Evolutionary conservation across 176 grass and related monocot genomes (phyloP).

Genomic region (Carex myosuroides): DNA sequence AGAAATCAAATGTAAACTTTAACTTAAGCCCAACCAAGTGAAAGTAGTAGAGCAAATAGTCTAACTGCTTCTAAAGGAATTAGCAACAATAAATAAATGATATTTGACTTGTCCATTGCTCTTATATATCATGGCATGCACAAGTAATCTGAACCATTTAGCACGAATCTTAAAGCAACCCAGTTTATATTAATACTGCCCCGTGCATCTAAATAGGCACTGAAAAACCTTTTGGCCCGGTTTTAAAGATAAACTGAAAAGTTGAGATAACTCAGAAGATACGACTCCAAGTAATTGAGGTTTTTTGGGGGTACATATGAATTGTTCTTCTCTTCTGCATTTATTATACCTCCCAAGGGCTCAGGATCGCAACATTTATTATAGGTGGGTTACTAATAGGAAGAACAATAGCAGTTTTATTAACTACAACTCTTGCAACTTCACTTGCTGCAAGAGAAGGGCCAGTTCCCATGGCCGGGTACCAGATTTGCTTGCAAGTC

Average conservation of each 20-base stretch:
- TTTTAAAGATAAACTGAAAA: too few species aligned
- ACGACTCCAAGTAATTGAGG: background rate
- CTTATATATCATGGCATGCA: background rate
- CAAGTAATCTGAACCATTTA: background rate
- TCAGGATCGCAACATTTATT: slow-evolving; percentile 7
- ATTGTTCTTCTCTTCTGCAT: background rate
- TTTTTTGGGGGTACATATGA: background rate
- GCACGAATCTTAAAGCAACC: too few species aligned
- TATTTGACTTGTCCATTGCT: background rate
- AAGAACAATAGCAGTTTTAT: slow-evolving; percentile 66
- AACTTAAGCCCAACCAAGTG: background rate
- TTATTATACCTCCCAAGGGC: background rate
- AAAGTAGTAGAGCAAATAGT: background rate
- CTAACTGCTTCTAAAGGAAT: background rate
- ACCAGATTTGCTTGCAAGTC: slow-evolving; percentile 87
- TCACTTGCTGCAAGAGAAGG: slow-evolving; percentile 81
- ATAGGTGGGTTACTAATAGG: slow-evolving; percentile 71
- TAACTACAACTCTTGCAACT: slow-evolving; percentile 64
- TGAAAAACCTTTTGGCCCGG: too few species aligned
- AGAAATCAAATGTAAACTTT: background rate
- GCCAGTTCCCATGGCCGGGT: slow-evolving; percentile 74
- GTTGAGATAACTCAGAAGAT: too few species aligned
- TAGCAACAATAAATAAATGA: background rate
- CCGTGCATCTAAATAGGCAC: too few species aligned
- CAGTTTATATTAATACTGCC: too few species aligned